Percentiles rank a stretch among this genome's conserved stretches.
These are phyloP conservation scores for Pezicula radicicola DNA, from an alignment of 2,329 filamentous ascomycete species.

Conservation along the genomic window DNA sequence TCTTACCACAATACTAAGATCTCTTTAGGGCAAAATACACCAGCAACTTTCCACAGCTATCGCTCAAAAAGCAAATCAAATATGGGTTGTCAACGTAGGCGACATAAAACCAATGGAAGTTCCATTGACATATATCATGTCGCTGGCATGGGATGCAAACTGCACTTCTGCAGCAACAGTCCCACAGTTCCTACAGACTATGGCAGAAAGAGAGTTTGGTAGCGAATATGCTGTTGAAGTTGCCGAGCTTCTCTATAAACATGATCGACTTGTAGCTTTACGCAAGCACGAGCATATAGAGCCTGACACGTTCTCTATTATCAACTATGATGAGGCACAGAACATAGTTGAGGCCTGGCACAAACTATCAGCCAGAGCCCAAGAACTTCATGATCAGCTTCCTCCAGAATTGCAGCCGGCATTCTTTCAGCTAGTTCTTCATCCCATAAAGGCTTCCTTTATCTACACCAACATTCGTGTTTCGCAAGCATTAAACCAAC, in stretches of 20 bases:
- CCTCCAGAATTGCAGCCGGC: slow-evolving; percentile 45
- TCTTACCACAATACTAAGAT: slow-evolving; percentile 35
- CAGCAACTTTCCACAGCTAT: slow-evolving; percentile 60
- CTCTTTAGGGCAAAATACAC: slow-evolving; percentile 52
- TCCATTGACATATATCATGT: slow-evolving; percentile 62
- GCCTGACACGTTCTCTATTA: slow-evolving; percentile 52
- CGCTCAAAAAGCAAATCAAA: slow-evolving; percentile 44
- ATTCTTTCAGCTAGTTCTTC: slow-evolving; percentile 60
- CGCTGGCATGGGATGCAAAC: slow-evolving; percentile 61
- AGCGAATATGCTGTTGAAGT: slow-evolving; percentile 40
- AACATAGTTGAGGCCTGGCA: slow-evolving; percentile 50
- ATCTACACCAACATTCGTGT: slow-evolving; percentile 50
- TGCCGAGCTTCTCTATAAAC: slow-evolving; percentile 47
- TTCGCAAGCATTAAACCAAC: slow-evolving; percentile 44
- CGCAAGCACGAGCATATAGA: slow-evolving; percentile 61
- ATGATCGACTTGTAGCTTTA: slow-evolving; percentile 49
- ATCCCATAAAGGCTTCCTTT: slow-evolving; percentile 53
- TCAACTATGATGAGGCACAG: slow-evolving; percentile 62
- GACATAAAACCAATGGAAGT: slow-evolving; percentile 58
- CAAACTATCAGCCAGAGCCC: slow-evolving; percentile 45
- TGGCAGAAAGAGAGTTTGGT: slow-evolving; percentile 54
- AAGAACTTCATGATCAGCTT: slow-evolving; percentile 50
- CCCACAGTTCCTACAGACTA: slow-evolving; percentile 49
- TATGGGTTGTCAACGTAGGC: slow-evolving; percentile 61
- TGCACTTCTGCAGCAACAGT: slow-evolving; percentile 50